Conservation (phyloP, 2,329 filamentous ascomycete species). For the Didymella exigua region DNA sequence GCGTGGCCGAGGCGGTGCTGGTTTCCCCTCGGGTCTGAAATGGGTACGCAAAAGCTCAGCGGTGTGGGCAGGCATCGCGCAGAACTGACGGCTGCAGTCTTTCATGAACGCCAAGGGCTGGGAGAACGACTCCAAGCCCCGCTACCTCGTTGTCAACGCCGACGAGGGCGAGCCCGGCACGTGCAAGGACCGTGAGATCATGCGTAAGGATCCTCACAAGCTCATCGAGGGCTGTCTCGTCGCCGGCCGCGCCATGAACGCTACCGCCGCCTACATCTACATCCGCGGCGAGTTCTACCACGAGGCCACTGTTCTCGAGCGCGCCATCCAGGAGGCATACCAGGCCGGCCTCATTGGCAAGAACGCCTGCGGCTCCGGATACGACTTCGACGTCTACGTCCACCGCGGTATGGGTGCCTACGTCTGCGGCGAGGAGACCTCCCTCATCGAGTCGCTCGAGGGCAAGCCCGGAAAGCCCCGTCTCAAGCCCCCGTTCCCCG, state of each 20-base stretch:
- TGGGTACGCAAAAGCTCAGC: constrained; percentile 69
- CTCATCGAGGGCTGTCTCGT: constrained; percentile 96
- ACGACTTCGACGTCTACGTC: constrained; percentile 96
- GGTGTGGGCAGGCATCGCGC: neutral
- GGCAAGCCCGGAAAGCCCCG: constrained; percentile 98
- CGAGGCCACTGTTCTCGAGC: constrained; percentile 90
- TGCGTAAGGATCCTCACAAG: constrained; percentile 99
- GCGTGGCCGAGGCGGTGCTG: constrained; percentile 93
- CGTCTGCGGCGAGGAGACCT: constrained; percentile 97
- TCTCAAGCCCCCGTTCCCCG: constrained; percentile 97
- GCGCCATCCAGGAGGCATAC: constrained; percentile 97
- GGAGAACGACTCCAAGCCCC: constrained; percentile 95
- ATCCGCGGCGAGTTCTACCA: constrained; percentile 98
- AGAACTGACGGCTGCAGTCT: constrained; percentile 63
- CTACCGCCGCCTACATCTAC: constrained; percentile 97
- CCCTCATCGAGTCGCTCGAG: constrained; percentile 95
- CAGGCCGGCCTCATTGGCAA: constrained; percentile 93
- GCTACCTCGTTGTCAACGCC: constrained; percentile 97
- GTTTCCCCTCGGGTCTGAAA: constrained; percentile 98
- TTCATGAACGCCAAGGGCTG: constrained; percentile 99
- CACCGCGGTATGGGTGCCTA: constrained; percentile 98
- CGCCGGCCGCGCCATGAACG: constrained; percentile 97
- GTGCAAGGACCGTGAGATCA: constrained; percentile 99
- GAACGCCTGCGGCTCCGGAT: constrained; percentile 95
- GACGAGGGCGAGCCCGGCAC: constrained; percentile 99